Evolutionary conservation across 805 yeast species (phyloP).

Genomic region (Yarrowia hollandica): DNA sequence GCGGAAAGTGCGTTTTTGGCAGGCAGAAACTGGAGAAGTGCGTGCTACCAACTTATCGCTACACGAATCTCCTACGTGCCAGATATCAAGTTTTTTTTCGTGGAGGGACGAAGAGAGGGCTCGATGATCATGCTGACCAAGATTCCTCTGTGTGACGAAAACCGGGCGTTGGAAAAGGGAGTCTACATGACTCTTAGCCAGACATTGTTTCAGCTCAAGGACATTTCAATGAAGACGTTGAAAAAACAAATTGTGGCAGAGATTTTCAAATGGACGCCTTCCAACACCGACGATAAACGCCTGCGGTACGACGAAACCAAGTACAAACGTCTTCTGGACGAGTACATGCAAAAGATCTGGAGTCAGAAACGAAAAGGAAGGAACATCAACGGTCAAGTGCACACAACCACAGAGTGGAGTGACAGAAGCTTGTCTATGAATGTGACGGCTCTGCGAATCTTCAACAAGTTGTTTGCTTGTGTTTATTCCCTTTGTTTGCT

Average conservation of each 20-base stretch:
- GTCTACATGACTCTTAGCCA: background rate
- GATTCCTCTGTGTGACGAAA: background rate
- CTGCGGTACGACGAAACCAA: background rate
- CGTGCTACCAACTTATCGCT: background rate
- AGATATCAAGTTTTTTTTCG: background rate
- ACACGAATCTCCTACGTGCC: background rate
- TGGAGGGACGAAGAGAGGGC: constrained; percentile 6
- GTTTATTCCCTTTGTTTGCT: background rate
- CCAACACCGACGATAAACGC: background rate
- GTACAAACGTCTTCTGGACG: background rate
- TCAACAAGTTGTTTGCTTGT: constrained; percentile 4
- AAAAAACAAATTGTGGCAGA: background rate
- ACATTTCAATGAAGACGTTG: background rate
- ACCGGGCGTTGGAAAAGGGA: background rate
- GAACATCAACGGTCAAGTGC: too few species aligned
- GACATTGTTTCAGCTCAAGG: background rate
- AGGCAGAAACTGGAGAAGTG: background rate
- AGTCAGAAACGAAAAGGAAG: too few species aligned
- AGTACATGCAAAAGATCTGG: background rate
- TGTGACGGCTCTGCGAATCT: background rate
- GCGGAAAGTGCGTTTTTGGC: background rate
- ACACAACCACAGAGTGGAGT: too few species aligned
- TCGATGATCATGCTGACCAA: background rate
- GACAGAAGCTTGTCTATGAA: background rate
- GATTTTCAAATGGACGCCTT: background rate